A percentile compares a stretch with the other conserved stretches of the same genome.
Conservation (phyloP, 768 basidiomycete species). For the Floccularia luteovirens region DNA sequence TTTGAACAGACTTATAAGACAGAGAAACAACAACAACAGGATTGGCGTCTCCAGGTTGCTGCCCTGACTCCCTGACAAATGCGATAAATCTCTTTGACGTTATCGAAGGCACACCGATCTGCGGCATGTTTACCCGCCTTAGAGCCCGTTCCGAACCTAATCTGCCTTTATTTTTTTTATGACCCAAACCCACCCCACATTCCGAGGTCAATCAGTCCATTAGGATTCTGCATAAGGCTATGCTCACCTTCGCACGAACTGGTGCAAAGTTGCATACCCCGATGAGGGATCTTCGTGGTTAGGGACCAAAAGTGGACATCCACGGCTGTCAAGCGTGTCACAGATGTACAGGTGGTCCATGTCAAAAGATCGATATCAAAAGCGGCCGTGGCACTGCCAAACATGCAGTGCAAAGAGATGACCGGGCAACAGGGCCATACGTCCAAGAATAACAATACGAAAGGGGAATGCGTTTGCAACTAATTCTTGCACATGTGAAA, state of each 20-base stretch:
- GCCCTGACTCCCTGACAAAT: conserved; percentile 6
- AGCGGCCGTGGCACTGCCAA: no score
- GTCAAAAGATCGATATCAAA: neutral
- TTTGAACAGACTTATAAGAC: conserved; percentile 9
- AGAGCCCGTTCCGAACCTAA: neutral
- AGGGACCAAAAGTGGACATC: neutral
- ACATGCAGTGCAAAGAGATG: no score
- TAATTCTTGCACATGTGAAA: no score
- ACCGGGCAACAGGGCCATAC: no score
- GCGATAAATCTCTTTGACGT: conserved; percentile 10
- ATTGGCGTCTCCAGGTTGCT: conserved; percentile 19
- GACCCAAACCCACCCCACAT: conserved; percentile 9
- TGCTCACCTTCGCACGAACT: neutral
- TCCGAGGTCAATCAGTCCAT: conserved; percentile 13
- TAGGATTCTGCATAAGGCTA: neutral
- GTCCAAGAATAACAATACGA: no score
- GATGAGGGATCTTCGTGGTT: neutral
- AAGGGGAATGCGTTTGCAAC: no score
- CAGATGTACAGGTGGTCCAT: neutral
- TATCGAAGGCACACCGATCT: conserved; percentile 16
- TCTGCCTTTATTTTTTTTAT: conserved; percentile 5
- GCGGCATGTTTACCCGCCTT: conserved; percentile 12
- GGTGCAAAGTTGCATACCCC: neutral
- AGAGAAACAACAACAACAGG: no score
- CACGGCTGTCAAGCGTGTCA: neutral